phyloP scores from a whole-genome alignment of 768 basidiomycete genomes.

The Boletus bicolor region DNA sequence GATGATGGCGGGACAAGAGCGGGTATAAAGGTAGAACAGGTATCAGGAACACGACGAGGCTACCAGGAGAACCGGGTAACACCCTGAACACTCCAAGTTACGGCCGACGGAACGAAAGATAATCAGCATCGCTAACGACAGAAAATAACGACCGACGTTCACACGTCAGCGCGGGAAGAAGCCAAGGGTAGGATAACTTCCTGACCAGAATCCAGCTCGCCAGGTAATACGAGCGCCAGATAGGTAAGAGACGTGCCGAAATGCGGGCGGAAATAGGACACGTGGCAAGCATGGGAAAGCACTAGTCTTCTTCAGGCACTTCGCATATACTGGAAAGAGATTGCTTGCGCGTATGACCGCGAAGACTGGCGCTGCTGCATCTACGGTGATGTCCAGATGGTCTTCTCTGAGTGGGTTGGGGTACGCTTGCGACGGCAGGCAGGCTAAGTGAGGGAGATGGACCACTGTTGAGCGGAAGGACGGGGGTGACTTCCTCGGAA shows the following conservation, averaged over 20 bases:
- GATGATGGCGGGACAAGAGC: constrained; percentile 21
- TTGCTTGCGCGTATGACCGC: constrained; percentile 30
- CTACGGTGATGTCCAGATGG: constrained; percentile 27
- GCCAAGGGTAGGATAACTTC: constrained; percentile 5
- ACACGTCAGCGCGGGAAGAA: constrained; percentile 11
- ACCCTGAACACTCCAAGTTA: constrained; percentile 15
- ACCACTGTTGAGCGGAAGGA: constrained; percentile 20
- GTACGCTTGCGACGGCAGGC: neutral
- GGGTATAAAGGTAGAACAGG: constrained; percentile 32
- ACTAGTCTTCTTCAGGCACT: constrained; percentile 32
- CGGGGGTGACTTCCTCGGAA: constrained; percentile 28
- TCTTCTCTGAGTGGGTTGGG: constrained; percentile 16
- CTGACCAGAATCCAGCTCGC: constrained; percentile 20
- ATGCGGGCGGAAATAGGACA: neutral
- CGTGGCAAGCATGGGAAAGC: neutral
- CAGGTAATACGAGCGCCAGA: constrained; percentile 14
- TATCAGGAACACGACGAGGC: constrained; percentile 25
- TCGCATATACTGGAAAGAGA: constrained; percentile 33
- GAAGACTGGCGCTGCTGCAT: constrained; percentile 30
- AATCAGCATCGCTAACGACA: constrained; percentile 23
- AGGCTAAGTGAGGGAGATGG: constrained; percentile 12
- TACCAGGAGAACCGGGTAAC: constrained; percentile 14
- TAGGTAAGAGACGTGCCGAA: neutral
- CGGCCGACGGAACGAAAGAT: constrained; percentile 20
- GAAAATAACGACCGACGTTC: constrained; percentile 9